Evolutionary conservation across 371 early-diverging fungal species (phyloP).

Genomic region (Apophysomyces elegans): DNA sequence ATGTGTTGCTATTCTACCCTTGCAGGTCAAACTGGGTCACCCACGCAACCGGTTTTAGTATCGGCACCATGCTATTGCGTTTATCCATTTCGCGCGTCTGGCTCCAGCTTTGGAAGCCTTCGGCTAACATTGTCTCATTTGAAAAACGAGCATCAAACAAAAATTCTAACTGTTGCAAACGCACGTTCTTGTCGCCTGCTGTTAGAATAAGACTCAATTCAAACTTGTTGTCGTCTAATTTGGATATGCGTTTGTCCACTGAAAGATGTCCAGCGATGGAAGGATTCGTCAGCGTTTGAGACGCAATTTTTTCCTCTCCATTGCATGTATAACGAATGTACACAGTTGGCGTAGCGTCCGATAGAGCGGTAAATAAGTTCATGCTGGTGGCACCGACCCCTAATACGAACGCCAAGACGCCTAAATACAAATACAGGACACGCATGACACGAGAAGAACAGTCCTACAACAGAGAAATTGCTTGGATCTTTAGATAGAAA

Average conservation of each 20-base stretch:
- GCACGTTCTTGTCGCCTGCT: constrained; percentile 7
- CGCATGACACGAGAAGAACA: background rate
- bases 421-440: background rate
- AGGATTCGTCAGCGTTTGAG: background rate
- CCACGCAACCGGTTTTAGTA: constrained; percentile 39
- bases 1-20: constrained; percentile 22
- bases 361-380: background rate
- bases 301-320: background rate
- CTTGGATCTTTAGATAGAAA: background rate
- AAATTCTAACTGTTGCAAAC: constrained; percentile 24
- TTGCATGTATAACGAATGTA: background rate
- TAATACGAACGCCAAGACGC: background rate
- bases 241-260: background rate
- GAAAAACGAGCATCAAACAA: constrained; percentile 20
- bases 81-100: constrained; percentile 36
- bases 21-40: constrained; percentile 38
- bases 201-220: constrained; percentile 12
- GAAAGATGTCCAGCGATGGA: background rate
- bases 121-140: constrained; percentile 38
- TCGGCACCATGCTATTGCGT: constrained; percentile 25
- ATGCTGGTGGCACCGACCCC: background rate
- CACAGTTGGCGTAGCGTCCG: background rate
- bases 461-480: constrained; percentile 16
- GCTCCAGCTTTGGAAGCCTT: constrained; percentile 55
- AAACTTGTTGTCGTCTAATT: constrained; percentile 8